Evolutionary conservation across 2,329 filamentous ascomycete genomes (phyloP).

Genomic region (Ophiostoma australiae): DNA sequence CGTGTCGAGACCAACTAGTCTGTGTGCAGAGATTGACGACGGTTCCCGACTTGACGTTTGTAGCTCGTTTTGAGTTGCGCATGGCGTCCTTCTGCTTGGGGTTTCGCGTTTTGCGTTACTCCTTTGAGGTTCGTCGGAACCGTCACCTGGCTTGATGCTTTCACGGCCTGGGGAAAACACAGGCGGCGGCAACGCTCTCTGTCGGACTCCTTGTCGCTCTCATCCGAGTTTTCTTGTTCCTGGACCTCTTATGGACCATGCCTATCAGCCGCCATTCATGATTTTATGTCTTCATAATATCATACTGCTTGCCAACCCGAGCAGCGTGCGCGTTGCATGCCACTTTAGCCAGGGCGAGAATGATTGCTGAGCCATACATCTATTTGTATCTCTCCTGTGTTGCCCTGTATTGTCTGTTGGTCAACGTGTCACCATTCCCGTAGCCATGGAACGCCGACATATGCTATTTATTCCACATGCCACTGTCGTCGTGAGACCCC

Average conservation of each 20-base stretch:
- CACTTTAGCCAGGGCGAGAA: constrained; percentile 14
- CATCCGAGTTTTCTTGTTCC: constrained; percentile 14
- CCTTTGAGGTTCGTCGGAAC: constrained; percentile 1
- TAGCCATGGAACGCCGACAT: neutral
- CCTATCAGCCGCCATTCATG: neutral
- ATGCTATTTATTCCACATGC: neutral
- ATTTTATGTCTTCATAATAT: neutral
- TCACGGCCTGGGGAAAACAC: constrained; percentile 12
- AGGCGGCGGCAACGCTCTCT: neutral
- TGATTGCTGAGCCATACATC: constrained; percentile 14
- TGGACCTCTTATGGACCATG: neutral
- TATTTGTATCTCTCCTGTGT: neutral
- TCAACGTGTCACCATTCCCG: neutral
- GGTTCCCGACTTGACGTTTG: constrained; percentile 10
- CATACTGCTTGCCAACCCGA: constrained; percentile 7
- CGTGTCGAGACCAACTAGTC: constrained; percentile 91
- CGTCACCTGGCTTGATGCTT: constrained; percentile 5
- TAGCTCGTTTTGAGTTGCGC: constrained; percentile 14
- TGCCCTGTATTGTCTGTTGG: neutral
- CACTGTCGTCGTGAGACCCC: neutral
- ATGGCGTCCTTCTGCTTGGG: constrained; percentile 15
- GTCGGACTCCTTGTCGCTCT: constrained; percentile 13
- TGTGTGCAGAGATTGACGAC: constrained; percentile 75
- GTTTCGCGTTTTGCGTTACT: constrained; percentile 13
- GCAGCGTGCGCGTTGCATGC: constrained; percentile 10